Conservation (phyloP, 441 rosid species). For the Biscutella laevigata region DNA sequence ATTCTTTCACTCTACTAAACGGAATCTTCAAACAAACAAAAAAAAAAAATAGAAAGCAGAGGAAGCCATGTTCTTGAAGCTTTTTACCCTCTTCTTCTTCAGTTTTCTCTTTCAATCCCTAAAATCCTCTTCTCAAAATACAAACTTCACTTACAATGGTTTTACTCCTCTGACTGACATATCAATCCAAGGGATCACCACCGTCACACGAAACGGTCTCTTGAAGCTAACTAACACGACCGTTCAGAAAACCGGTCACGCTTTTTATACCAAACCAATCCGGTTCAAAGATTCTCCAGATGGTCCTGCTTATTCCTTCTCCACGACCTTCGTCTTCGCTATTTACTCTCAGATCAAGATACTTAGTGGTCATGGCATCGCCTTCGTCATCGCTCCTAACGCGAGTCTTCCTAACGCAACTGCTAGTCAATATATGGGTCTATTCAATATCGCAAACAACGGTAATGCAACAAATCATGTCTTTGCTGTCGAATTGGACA, state of each 20-base stretch:
- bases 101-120: not conserved
- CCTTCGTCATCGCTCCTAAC: conserved; percentile 49
- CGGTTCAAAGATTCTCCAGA: conserved; percentile 39
- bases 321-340: conserved; percentile 52
- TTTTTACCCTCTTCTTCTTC: conserved; percentile 10
- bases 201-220: conserved; percentile 39
- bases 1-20: not conserved
- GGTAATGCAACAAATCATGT: conserved; percentile 50
- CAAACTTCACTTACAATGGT: conserved; percentile 9
- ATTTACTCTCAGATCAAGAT: conserved; percentile 50
- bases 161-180: conserved; percentile 22
- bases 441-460: conserved; percentile 42
- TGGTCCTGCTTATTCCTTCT: conserved; percentile 44
- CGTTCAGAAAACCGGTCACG: conserved; percentile 39
- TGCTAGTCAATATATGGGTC: conserved; percentile 74
- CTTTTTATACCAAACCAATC: conserved; percentile 43
- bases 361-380: conserved; percentile 78
- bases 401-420: conserved; percentile 30
- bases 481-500: conserved; percentile 73
- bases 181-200: conserved; percentile 41
- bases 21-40: not conserved
- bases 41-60: conserved; percentile 2
- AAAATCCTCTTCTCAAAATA: not conserved
- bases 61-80: conserved; percentile 27
- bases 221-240: conserved; percentile 47